Evolutionary conservation across 1,284 basidiomycete species (phyloP).

Genomic region (Violaceomyces palustris): DNA sequence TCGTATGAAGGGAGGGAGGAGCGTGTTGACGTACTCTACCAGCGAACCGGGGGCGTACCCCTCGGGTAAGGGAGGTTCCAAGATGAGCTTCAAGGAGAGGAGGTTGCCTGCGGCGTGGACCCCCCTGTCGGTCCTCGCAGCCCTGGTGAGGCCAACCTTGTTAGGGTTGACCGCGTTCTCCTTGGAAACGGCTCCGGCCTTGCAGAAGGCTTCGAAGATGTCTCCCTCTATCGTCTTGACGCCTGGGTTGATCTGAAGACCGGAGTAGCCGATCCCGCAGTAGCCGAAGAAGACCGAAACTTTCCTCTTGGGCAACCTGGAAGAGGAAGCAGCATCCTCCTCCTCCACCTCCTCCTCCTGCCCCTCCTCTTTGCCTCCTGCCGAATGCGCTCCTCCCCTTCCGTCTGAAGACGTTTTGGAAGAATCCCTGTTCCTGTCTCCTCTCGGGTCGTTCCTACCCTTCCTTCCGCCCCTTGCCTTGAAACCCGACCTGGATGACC

Average conservation of each 20-base stretch:
- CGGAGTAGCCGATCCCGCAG: slow-evolving; percentile 67
- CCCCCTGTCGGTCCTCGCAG: slow-evolving; percentile 92
- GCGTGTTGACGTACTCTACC: slow-evolving; percentile 72
- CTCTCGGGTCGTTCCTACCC: no score
- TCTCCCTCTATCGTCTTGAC: slow-evolving; percentile 84
- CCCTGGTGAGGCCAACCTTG: slow-evolving; percentile 80
- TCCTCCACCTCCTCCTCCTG: neutral
- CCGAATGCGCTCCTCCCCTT: no score
- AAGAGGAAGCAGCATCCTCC: neutral
- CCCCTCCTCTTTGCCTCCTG: no score
- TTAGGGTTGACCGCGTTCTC: slow-evolving; percentile 88
- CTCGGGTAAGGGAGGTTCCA: slow-evolving; percentile 55
- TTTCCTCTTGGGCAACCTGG: slow-evolving; percentile 58
- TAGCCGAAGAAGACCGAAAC: slow-evolving; percentile 59
- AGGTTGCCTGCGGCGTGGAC: slow-evolving; percentile 96
- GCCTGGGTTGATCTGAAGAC: slow-evolving; percentile 77
- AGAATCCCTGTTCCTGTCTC: no score
- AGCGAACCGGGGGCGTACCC: slow-evolving; percentile 53
- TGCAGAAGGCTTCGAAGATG: slow-evolving; percentile 80
- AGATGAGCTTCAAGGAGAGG: slow-evolving; percentile 53
- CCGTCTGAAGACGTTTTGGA: no score
- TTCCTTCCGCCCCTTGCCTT: no score
- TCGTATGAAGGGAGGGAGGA: slow-evolving; percentile 83
- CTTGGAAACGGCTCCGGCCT: slow-evolving; percentile 80
- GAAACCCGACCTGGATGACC: no score